Evolutionary conservation across 2,329 filamentous ascomycete species (phyloP), one percentile per base, ranked within the genome.

Genomic region (Nothophaeocryptopus gaeumannii): DNA sequence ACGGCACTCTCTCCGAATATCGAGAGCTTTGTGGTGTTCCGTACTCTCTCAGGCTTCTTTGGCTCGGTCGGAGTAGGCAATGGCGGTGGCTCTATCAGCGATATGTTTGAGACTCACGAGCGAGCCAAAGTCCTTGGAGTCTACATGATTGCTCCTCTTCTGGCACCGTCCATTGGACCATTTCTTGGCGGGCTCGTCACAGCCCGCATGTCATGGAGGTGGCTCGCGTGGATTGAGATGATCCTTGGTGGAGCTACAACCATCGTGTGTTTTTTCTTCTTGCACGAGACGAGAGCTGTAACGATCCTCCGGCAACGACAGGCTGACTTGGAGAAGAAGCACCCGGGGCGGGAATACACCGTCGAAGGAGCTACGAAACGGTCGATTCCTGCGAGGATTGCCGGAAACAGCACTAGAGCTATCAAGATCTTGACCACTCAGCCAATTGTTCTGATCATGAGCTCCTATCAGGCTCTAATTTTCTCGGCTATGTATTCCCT

Each of bases 1-100:
- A 68, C 71, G 4, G 75, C 74, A 1, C 58, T 77, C 43, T 67
- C 70, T 30, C 74, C 73, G 2, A 77, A 76, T 50, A 66, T 76
- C 14, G 67, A 50, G 13, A 63, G 60, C 3, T 59, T 77, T 15
- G 69, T 78, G 34, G 66, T 65, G 2, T 61, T 77, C 12, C 66
- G 75, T 32, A 71, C 72, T 4, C 51, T 77, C 7, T 62, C 71
- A 2, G 75, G 74, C 2, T 74, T 77, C 58, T 77, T 76, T 55
- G 75, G 74, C 1, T 74, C 72, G 55, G 70, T 78, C 0, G 74
- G 74, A 0, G 72, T 77, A 38, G 73, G 74, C 0, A 77, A 75
- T 61, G 76, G 77, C 1, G 75, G 75, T 5, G 75, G 74, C 1
- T 75, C 70, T 0, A 74, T 78, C 16, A 69, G 64, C 39, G 76